Base-by-base conservation (phyloP, 306 rosid genomes). In the Prunus padus region DNA sequence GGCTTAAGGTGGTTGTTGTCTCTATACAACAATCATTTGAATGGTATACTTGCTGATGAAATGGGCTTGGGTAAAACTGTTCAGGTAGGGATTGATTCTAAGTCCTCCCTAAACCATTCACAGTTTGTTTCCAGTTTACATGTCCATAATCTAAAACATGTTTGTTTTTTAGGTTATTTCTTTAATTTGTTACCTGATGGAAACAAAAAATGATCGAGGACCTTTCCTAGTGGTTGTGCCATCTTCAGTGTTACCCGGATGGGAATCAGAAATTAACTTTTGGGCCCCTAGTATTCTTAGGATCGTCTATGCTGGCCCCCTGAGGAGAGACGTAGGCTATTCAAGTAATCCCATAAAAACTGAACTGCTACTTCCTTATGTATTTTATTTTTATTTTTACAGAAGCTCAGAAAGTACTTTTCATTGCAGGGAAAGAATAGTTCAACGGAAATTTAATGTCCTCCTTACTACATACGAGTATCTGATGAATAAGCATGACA, bases 61-160 rank as follows among this genome's bases (percentile, higher is more conserved):
- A 96, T 92, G 99, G 99, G 99, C 76, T 91, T 96, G 30, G 99
- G 99, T 74, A 96, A 96, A 90, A 96, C 99, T 12, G 99, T 92
- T 68, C 98, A 96, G 98, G 99, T 96, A 84, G 59, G 46, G 9
- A 59, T 60, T 37, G 74, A 64, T 81, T 78, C 50, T 80, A 47
- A 33, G 57, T 51, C 60, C 42, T 42, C 66, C n/a, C 13, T 45
- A 65, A 22, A 33, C 42, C 25, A 8, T 18, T 61, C 64, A 62
- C 47, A 37, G 55, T 64, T 30, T 76, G 11, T 56, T 37, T 72
- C 62, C 40, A 60, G 55, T 60, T 59, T 63, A 31, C 47, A 22
- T 52, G 46, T 72, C 70, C 74, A 75, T 69, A 68, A 44, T 84
- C 57, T 46, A 33, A 69, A 60, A 31, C 71, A 60, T 78, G 67